Evolutionary conservation across 768 basidiomycete species (phyloP).

Genomic region (Pholiota microspora): DNA sequence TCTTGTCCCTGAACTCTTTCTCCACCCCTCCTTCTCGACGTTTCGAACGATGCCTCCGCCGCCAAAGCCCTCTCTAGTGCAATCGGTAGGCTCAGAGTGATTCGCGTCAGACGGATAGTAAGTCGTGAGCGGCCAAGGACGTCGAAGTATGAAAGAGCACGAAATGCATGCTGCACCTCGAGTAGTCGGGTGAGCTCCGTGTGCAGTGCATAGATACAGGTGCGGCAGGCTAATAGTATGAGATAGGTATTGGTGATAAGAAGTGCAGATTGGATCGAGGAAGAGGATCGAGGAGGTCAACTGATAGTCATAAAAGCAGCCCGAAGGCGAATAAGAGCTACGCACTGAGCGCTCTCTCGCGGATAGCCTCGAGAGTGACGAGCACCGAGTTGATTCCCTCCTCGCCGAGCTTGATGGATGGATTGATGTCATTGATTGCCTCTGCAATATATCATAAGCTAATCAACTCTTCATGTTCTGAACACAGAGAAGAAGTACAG

Average conservation of each 20-base stretch:
- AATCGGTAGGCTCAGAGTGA: slow-evolving; percentile 72
- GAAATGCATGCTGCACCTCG: slow-evolving; percentile 77
- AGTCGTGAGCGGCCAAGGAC: slow-evolving; percentile 72
- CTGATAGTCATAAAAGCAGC: background rate
- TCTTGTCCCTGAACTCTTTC: slow-evolving; percentile 14
- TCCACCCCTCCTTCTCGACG: background rate
- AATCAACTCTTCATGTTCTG: background rate
- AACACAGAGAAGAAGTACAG: background rate
- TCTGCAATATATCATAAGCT: slow-evolving; percentile 34
- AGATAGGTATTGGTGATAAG: background rate
- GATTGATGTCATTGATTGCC: slow-evolving; percentile 78
- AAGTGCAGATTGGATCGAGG: background rate
- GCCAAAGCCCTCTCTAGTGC: slow-evolving; percentile 60
- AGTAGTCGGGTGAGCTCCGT: slow-evolving; percentile 73
- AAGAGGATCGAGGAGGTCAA: background rate
- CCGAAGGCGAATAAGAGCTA: slow-evolving; percentile 18
- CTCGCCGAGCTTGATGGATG: slow-evolving; percentile 71
- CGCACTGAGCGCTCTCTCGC: slow-evolving; percentile 74
- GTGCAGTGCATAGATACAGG: slow-evolving; percentile 73
- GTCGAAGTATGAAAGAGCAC: slow-evolving; percentile 75
- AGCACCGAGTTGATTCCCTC: slow-evolving; percentile 80
- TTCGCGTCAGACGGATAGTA: slow-evolving; percentile 73
- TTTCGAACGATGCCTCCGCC: background rate
- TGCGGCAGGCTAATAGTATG: slow-evolving; percentile 59
- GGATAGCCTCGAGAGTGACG: slow-evolving; percentile 62